Evolutionary conservation across 202 grass and related monocot genomes (phyloP), one percentile per base, ranked within the genome.

Genomic region (Musa balbisiana): DNA sequence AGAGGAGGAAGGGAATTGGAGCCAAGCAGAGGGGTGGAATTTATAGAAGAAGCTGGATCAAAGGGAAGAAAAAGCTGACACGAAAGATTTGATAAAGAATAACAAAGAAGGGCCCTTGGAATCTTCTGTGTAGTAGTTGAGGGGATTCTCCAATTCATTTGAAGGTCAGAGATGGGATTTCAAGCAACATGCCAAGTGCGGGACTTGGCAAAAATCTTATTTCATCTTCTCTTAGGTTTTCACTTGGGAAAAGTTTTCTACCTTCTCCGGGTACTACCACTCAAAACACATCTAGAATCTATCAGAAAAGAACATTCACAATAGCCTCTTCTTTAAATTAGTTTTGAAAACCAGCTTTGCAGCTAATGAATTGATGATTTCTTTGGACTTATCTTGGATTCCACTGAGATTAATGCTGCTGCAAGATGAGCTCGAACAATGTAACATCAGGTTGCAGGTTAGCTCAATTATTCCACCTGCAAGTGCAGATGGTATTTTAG

Each of bases 1-100:
- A 86, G 26, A 43, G 51, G 65, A 90, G 89, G 89, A 97, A 97
- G 93, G 92, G 90, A 97, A 92, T 97, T 93, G 84, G 60, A 76
- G 86, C 60, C 55, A 71, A 75, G 83, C 75, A 79, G 27, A 71
- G 49, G 83, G 13, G 50, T 62, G 55, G 70, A 89, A 89, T 97
- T 97, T 97, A 97, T 97, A 97, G 88, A 15, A 14, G 13, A 73
- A 67, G 53, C 0, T 14, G 3, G 20, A 13, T 53, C 17, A 22
- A 14, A 9, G 10, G 23, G 75, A 78, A 88, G 77, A 43, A 13
- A 64, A 52, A 11, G 33, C 33, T 43, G 33, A 43, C 33, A 43
- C 5, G 33, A 43, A 43, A 43, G 33, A 43, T 43, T 43, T 43
- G 33, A 72, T 82, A 50, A 23, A 52, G 53, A 76, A 59, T 25